Conservation (phyloP, 2,329 filamentous ascomycete species). For the Trichoderma endophyticum region DNA sequence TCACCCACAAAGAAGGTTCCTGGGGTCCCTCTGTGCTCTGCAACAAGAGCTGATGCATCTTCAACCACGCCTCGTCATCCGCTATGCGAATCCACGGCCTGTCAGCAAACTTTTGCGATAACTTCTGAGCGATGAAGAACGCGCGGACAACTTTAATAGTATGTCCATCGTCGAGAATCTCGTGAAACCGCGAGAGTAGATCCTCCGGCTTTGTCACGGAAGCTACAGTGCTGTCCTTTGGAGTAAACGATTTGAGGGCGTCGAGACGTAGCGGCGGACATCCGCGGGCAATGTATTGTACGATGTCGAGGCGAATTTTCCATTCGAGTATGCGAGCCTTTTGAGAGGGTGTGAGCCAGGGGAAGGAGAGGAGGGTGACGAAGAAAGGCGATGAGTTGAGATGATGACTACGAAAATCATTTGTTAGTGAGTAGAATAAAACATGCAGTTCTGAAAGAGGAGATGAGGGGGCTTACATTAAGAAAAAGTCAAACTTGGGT, state of each 20-base stretch:
- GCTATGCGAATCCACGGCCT: slow-evolving; percentile 52
- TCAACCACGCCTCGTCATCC: slow-evolving; percentile 57
- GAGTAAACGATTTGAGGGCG: slow-evolving; percentile 58
- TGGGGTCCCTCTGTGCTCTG: slow-evolving; percentile 55
- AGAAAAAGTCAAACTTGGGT: slow-evolving; percentile 78
- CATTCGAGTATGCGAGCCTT: slow-evolving; percentile 75
- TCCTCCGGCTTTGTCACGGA: slow-evolving; percentile 47
- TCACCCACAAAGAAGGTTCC: slow-evolving; percentile 59
- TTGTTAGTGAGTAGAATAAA: not conserved
- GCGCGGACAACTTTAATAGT: slow-evolving; percentile 71
- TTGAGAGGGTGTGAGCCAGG: slow-evolving; percentile 56
- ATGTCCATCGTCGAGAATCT: slow-evolving; percentile 73
- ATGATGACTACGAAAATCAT: slow-evolving; percentile 54
- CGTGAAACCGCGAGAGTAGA: slow-evolving; percentile 46
- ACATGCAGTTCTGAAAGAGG: not conserved
- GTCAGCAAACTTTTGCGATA: slow-evolving; percentile 44
- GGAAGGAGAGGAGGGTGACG: slow-evolving; percentile 58
- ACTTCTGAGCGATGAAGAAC: slow-evolving; percentile 59
- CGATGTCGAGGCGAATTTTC: slow-evolving; percentile 73
- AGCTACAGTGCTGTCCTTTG: slow-evolving; percentile 37
- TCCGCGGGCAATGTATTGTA: slow-evolving; percentile 68
- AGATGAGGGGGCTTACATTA: slow-evolving; percentile 45
- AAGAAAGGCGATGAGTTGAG: slow-evolving; percentile 73
- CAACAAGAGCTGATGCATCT: slow-evolving; percentile 58
- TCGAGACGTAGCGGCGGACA: slow-evolving; percentile 58